Evolutionary conservation across 257 asterid species (phyloP), one percentile per base, ranked within the genome.

Genomic region (Gentiana straminea): DNA sequence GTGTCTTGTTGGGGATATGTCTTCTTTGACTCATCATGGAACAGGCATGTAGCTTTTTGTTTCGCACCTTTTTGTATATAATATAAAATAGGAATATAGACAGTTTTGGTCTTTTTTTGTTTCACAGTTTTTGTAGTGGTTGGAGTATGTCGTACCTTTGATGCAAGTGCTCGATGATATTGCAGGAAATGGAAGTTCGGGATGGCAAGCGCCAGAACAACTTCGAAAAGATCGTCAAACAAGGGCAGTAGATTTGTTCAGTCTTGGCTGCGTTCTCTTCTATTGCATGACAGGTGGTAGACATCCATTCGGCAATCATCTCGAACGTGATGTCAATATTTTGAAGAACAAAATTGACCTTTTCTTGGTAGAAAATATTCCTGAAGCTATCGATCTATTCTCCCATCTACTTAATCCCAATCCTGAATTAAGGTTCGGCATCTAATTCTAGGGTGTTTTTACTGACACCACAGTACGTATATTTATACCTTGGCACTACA

Each of bases 121-220:
- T 24, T 24, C 24, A 24, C 24, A 24, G 24, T 24, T 24, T 24
- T 24, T 24, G 24, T 24, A 24, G 24, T 24, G 24, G 24, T 24
- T 24, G 24, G 24, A 24, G 24, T 24, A 24, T 24, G 24, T 24
- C 24, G 24, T 24, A 24, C 24, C 24, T 24, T 24, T 24, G 24
- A 24, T 24, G 24, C 24, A 24, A 24, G 24, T 38, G 33, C 5
- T 34, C 5, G 4, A 24, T 13, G 13, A 67, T 57, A 46, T 71
- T 66, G 53, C 74, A 90, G 98, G 98, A 65, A 68, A 63, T 69
- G 98, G 98, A 75, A 91, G 96, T 70, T 78, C 96, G 3, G 98
- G 98, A 72, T 91, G 98, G 98, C 98, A 91, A 76, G 95, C 98
- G 15, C 98, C 98, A 38, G 98, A 91, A 72, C 93, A 84, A 76